Conservation (phyloP, 306 rosid species). For the Castanea sativa region DNA sequence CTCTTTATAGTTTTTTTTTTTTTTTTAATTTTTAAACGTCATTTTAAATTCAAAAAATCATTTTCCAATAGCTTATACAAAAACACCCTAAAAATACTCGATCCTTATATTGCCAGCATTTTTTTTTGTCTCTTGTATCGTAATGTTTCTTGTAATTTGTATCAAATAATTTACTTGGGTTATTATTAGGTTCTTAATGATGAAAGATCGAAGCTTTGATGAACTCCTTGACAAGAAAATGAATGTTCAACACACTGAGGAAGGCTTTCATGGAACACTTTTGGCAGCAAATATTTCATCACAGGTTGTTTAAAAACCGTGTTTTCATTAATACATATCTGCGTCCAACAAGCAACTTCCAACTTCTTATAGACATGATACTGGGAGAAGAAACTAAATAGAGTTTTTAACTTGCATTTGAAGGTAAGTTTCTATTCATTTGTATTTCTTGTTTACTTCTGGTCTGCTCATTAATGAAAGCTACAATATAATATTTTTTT, state of each 20-base stretch:
- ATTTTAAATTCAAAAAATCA: too few relatives aligned
- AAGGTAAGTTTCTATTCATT: slow-evolving; percentile 20
- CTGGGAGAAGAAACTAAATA: slow-evolving; percentile 12
- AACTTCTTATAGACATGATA: slow-evolving; percentile 29
- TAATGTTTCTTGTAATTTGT: too few relatives aligned
- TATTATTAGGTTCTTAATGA: too few relatives aligned
- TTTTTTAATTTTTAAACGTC: too few relatives aligned
- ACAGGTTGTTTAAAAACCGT: slow-evolving; percentile 52
- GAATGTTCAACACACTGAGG: slow-evolving; percentile 61
- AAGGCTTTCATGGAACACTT: slow-evolving; percentile 90
- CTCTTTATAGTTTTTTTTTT: too few relatives aligned
- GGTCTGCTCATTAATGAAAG: background rate
- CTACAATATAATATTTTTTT: background rate
- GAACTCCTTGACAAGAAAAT: slow-evolving; percentile 64
- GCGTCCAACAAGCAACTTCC: background rate
- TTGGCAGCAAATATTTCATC: slow-evolving; percentile 75
- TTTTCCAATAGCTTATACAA: too few relatives aligned
- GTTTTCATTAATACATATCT: slow-evolving; percentile 10
- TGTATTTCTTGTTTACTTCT: background rate
- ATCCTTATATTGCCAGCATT: too few relatives aligned
- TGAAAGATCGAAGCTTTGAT: slow-evolving; percentile 22
- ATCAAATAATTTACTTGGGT: too few relatives aligned
- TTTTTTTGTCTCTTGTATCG: too few relatives aligned
- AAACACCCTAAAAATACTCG: too few relatives aligned
- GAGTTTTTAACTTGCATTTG: slow-evolving; percentile 16